These are phyloP conservation scores for Hericium erinaceus DNA, from an alignment of 768 basidiomycete genomes.

Conservation along the genomic window DNA sequence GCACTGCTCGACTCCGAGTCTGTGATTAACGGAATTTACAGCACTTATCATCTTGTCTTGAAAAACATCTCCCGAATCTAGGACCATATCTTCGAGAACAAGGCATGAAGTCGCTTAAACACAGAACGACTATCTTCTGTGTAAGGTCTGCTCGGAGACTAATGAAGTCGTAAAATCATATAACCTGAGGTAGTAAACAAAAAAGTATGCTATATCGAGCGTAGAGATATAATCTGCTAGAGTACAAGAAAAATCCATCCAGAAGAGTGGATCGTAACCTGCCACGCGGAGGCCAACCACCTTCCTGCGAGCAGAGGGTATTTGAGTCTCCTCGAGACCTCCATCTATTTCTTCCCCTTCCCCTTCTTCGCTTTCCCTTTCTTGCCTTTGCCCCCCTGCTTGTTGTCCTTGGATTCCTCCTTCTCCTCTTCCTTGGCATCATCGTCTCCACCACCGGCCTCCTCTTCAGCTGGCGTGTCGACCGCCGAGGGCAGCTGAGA, in stretches of 20 bases:
- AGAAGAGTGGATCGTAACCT: not conserved
- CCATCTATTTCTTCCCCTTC: not conserved
- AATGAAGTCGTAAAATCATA: not conserved
- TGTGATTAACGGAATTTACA: too few relatives aligned
- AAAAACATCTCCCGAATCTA: too few relatives aligned
- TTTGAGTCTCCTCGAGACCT: not conserved
- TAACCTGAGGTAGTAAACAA: not conserved
- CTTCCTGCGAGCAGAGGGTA: not conserved
- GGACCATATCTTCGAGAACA: too few relatives aligned
- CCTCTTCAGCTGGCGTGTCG: not conserved
- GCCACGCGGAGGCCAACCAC: not conserved
- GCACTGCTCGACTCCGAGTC: too few relatives aligned
- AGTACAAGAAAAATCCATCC: not conserved
- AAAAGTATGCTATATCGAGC: constrained; percentile 2
- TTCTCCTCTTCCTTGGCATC: not conserved
- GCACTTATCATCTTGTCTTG: too few relatives aligned
- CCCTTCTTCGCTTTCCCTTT: constrained; percentile 8
- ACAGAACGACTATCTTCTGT: too few relatives aligned
- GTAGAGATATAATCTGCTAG: not conserved
- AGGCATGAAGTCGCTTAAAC: not conserved
- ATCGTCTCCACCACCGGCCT: not conserved
- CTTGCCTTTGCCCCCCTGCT: not conserved
- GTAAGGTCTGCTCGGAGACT: too few relatives aligned
- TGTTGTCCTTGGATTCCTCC: constrained; percentile 1
- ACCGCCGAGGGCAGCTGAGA: not conserved